Conservation (phyloP, 305 asterid species). For the Solanum aculeatissimum region DNA sequence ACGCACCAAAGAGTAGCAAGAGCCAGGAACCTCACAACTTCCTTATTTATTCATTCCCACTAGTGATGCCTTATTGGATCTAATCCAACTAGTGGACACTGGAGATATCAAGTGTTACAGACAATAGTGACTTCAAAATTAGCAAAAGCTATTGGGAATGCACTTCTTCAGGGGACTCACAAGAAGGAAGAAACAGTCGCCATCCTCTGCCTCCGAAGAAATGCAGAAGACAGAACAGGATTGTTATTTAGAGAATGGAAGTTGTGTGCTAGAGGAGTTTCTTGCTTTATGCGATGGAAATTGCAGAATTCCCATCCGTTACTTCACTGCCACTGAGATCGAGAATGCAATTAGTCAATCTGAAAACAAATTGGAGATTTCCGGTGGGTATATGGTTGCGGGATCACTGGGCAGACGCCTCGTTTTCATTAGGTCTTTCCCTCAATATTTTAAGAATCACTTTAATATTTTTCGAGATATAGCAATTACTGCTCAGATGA, state of each 20-base stretch:
- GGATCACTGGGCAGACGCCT: neutral
- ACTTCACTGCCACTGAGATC: neutral
- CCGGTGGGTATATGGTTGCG: neutral
- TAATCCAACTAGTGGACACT: too few species aligned
- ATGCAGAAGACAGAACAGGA: neutral
- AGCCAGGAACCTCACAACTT: neutral
- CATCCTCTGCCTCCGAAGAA: neutral
- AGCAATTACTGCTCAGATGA: slow-evolving; percentile 1
- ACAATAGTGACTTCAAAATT: neutral
- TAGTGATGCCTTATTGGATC: neutral
- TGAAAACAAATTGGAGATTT: neutral
- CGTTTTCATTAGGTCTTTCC: neutral
- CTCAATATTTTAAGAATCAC: neutral
- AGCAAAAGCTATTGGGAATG: neutral
- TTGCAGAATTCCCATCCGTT: neutral
- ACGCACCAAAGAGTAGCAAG: neutral
- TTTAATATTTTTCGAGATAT: neutral
- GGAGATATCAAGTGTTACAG: neutral
- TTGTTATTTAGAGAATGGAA: neutral
- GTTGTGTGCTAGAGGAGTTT: neutral
- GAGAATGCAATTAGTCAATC: neutral
- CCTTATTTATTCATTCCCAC: neutral
- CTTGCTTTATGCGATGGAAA: neutral
- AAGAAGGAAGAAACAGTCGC: neutral
- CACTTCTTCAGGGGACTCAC: neutral